Evolutionary conservation across 257 asterid genomes (phyloP).

Genomic region (Fraxinus excelsior): DNA sequence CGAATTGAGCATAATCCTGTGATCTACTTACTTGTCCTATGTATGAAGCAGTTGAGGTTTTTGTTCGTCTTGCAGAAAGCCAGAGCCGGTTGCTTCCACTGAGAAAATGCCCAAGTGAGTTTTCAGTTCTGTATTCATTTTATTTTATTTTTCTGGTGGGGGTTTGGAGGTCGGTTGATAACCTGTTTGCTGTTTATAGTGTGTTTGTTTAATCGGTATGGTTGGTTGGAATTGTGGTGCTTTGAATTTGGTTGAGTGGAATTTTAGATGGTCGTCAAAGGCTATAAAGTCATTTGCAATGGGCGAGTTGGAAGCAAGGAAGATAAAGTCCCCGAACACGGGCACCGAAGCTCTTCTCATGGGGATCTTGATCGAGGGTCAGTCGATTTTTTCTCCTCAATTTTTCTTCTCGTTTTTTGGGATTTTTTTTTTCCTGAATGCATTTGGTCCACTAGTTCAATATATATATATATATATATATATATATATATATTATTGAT

Average conservation of each 20-base stretch:
- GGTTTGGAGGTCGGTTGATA: slow-evolving; percentile 22
- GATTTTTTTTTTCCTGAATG: background rate
- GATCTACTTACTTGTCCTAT: background rate
- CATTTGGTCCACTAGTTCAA: background rate
- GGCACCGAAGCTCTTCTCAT: slow-evolving; percentile 72
- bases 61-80: slow-evolving; percentile 44
- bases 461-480: no score
- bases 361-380: slow-evolving; percentile 75
- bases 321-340: slow-evolving; percentile 51
- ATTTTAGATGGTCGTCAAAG: slow-evolving; percentile 72
- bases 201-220: slow-evolving; percentile 29
- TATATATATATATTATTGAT: no score
- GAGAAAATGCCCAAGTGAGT: slow-evolving; percentile 67
- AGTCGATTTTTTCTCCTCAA: slow-evolving; percentile 16
- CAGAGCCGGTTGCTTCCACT: slow-evolving; percentile 41
- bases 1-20: background rate
- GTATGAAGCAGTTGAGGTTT: slow-evolving; percentile 13
- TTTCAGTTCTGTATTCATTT: background rate
- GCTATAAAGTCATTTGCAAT: slow-evolving; percentile 69
- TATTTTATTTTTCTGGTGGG: background rate
- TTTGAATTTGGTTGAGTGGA: slow-evolving; percentile 37
- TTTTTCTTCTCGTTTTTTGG: background rate
- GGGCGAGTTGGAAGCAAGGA: slow-evolving; percentile 76
- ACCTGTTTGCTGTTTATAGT: slow-evolving; percentile 11
- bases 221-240: slow-evolving; percentile 33